phyloP scores from a whole-genome alignment of 2,329 filamentous ascomycete species.

The Coniella vitis region DNA sequence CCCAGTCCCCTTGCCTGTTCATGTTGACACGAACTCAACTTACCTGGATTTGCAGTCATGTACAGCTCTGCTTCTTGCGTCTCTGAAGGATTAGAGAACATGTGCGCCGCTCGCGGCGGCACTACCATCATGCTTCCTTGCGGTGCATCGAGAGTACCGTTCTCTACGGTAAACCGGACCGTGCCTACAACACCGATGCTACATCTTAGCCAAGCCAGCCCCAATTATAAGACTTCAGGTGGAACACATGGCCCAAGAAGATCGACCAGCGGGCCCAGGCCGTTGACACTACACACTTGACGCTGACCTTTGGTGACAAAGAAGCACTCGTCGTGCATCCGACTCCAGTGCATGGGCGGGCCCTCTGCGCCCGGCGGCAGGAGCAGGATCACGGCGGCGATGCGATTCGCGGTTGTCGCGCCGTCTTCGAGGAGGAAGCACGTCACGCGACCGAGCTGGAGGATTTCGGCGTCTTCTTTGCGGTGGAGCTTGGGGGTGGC shows the following conservation, averaged over 20 bases:
- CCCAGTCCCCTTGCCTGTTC: background rate
- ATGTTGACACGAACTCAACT: background rate
- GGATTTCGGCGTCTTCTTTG: conserved; percentile 25
- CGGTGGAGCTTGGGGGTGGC: conserved; percentile 24
- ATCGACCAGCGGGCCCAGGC: too few species aligned
- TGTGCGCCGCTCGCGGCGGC: conserved; percentile 29
- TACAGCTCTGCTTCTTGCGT: conserved; percentile 28
- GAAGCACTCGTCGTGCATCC: conserved; percentile 32
- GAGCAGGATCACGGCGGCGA: conserved; percentile 27
- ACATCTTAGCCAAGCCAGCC: too few species aligned
- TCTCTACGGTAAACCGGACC: conserved; percentile 27
- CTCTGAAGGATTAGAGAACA: conserved; percentile 28
- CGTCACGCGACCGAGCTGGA: conserved; percentile 27
- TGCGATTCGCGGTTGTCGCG: conserved; percentile 27
- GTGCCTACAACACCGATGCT: conserved; percentile 18
- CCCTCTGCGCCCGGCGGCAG: conserved; percentile 26
- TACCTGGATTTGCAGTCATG: conserved; percentile 29
- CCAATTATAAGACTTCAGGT: too few species aligned
- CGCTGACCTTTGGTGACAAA: conserved; percentile 28
- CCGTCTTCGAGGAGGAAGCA: conserved; percentile 31
- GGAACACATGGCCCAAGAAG: too few species aligned
- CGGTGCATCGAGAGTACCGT: conserved; percentile 24
- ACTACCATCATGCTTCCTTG: conserved; percentile 29
- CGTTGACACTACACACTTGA: too few species aligned
- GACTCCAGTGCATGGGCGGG: conserved; percentile 32